Conservation (phyloP, 1,284 basidiomycete genomes). For the Dichomitus squalens region DNA sequence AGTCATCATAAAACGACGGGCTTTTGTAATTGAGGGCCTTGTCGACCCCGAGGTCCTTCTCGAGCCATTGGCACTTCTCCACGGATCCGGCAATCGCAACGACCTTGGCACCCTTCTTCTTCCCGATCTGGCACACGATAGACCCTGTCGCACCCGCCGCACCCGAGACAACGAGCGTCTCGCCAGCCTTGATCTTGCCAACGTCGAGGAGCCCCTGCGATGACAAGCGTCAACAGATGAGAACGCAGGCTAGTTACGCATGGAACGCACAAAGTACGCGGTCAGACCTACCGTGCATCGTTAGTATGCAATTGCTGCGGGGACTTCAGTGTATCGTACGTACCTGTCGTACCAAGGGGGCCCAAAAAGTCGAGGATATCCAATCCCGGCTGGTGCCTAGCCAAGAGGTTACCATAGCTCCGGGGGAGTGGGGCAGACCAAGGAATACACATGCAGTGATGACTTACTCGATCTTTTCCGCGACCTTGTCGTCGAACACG, state of each 20-base stretch:
- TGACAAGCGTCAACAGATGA: not conserved
- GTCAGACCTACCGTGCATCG: conserved; percentile 62
- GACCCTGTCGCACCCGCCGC: conserved; percentile 89
- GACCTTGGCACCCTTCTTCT: conserved; percentile 75
- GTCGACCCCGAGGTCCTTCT: conserved; percentile 81
- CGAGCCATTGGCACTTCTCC: conserved; percentile 86
- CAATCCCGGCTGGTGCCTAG: conserved; percentile 42
- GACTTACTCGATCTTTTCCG: conserved; percentile 55
- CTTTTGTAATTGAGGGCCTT: conserved; percentile 89
- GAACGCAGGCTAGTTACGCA: not conserved
- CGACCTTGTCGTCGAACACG: conserved; percentile 55
- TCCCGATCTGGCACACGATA: conserved; percentile 77
- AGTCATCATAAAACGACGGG: conserved; percentile 66
- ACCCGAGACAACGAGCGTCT: conserved; percentile 84
- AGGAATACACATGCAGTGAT: not conserved
- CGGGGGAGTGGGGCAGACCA: conserved; percentile 25
- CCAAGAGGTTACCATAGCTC: conserved; percentile 44
- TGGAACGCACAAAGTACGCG: conserved; percentile 72
- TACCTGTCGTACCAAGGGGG: conserved; percentile 72
- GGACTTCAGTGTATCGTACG: conserved; percentile 14
- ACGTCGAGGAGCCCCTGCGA: conserved; percentile 79
- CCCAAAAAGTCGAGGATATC: conserved; percentile 77
- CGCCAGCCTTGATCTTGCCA: conserved; percentile 77
- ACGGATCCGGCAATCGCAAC: conserved; percentile 80
- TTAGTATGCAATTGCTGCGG: not conserved